Percentiles rank a stretch among this genome's conserved stretches.
Evolutionary conservation across 78 protist species (phyloP).

Genomic region (Dictyostelium capitatum): DNA sequence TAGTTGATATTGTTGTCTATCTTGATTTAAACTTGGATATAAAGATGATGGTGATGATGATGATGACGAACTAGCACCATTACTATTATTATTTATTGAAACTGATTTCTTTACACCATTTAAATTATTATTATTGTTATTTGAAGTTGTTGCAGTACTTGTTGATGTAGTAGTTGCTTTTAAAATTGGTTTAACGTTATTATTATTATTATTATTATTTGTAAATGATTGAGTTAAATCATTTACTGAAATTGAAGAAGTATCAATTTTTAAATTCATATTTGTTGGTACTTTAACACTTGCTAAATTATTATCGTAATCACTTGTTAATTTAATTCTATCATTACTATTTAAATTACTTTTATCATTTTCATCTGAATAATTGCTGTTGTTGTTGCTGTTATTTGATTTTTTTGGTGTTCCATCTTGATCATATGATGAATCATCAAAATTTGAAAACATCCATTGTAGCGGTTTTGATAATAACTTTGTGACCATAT

Average conservation of each 20-base stretch:
- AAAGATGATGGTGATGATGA: background rate
- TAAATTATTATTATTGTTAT: background rate
- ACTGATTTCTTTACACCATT: background rate
- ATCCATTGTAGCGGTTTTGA: constrained; percentile 22
- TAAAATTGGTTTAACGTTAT: constrained; percentile 10
- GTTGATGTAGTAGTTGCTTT: background rate
- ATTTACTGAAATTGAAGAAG: background rate
- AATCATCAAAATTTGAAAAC: constrained; percentile 27
- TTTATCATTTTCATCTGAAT: background rate
- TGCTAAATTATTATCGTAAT: constrained; percentile 1
- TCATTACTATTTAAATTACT: background rate
- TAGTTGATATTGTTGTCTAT: background rate
- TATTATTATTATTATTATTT: background rate
- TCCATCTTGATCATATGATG: background rate
- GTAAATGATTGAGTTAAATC: background rate
- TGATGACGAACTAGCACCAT: background rate
- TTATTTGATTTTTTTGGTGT: constrained; percentile 4
- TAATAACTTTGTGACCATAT: background rate
- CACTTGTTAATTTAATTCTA: background rate
- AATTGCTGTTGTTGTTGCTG: background rate
- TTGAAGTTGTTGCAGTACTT: background rate
- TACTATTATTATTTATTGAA: background rate
- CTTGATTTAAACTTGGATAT: constrained; percentile 25
- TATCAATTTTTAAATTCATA: background rate
- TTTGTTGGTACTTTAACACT: background rate